phyloP scores from a whole-genome alignment of 2,329 filamentous ascomycete genomes.

The Aspergillus novofumigatus region DNA sequence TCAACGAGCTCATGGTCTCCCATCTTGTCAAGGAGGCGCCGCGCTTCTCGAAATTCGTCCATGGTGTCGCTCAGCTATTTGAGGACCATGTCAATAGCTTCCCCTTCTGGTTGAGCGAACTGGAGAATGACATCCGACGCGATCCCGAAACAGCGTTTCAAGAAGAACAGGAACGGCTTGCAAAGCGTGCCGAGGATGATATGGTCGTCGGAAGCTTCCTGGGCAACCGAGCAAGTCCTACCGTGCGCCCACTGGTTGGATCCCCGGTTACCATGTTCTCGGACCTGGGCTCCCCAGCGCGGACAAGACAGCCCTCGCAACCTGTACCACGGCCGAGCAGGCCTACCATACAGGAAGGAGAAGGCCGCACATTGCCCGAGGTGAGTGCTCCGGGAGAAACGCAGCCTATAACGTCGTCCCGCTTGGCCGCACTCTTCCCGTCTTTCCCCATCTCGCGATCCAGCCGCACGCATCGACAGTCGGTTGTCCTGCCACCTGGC shows the following conservation, averaged over 20 bases:
- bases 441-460: conserved; percentile 79
- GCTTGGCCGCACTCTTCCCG: conserved; percentile 70
- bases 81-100: conserved; percentile 95
- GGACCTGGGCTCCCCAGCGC: conserved; percentile 22
- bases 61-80: conserved; percentile 86
- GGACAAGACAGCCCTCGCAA: conserved; percentile 21
- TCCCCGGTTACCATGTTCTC: conserved; percentile 29
- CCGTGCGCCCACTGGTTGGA: conserved; percentile 26
- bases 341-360: conserved; percentile 36
- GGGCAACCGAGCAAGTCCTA: conserved; percentile 46
- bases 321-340: conserved; percentile 19
- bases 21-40: conserved; percentile 87
- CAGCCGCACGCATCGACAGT: conserved; percentile 51
- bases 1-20: conserved; percentile 85
- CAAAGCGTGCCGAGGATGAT: conserved; percentile 78
- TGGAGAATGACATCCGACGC: conserved; percentile 89
- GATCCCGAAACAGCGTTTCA: conserved; percentile 89
- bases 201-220: conserved; percentile 86
- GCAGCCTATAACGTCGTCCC: conserved; percentile 48
- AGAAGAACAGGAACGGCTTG: conserved; percentile 80
- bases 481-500: conserved; percentile 69
- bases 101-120: conserved; percentile 90
- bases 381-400: conserved; percentile 21
- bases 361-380: conserved; percentile 27
- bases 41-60: conserved; percentile 94